These are phyloP conservation scores for Globisporangium echinulatum DNA, from an alignment of 352 stramenopile species.

Conservation along the genomic window DNA sequence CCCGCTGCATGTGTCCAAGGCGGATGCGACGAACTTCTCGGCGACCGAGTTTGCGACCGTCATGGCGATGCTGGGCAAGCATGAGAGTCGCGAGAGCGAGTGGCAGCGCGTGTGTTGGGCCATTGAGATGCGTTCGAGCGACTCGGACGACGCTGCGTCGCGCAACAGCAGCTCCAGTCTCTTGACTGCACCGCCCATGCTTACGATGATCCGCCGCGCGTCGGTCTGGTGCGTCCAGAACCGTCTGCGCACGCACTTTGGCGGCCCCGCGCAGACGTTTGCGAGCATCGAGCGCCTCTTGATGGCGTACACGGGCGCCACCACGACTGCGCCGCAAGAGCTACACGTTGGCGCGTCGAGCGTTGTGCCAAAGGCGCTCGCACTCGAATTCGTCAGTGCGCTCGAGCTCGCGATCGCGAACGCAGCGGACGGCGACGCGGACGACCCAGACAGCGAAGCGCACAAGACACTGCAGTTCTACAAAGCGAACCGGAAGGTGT, in stretches of 20 bases:
- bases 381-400: conserved; percentile 49
- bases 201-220: conserved; percentile 36
- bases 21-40: conserved; percentile 17
- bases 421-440: conserved; percentile 18
- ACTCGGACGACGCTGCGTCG: neutral
- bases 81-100: conserved; percentile 20
- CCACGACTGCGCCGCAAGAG: neutral
- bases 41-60: conserved; percentile 41
- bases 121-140: conserved; percentile 4
- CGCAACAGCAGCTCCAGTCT: too few relatives aligned
- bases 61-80: conserved; percentile 23
- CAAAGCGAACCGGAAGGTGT: conserved; percentile 58
- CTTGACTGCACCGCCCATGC: conserved; percentile 18
- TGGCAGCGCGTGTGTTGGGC: conserved; percentile 28
- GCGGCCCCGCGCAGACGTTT: conserved; percentile 70
- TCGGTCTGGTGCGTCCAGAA: conserved; percentile 67
- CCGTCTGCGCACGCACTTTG: conserved; percentile 69
- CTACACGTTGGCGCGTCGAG: neutral
- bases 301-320: conserved; percentile 21
- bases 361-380: conserved; percentile 25
- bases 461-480: conserved; percentile 48
- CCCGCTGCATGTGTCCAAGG: conserved; percentile 3
- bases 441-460: conserved; percentile 33
- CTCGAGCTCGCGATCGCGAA: conserved; percentile 43
- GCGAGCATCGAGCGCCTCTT: conserved; percentile 65